A percentile compares a stretch with the other conserved stretches of the same genome.
phyloP scores from a whole-genome alignment of 805 yeast species.

The Tetrapisispora iriomotensis region DNA sequence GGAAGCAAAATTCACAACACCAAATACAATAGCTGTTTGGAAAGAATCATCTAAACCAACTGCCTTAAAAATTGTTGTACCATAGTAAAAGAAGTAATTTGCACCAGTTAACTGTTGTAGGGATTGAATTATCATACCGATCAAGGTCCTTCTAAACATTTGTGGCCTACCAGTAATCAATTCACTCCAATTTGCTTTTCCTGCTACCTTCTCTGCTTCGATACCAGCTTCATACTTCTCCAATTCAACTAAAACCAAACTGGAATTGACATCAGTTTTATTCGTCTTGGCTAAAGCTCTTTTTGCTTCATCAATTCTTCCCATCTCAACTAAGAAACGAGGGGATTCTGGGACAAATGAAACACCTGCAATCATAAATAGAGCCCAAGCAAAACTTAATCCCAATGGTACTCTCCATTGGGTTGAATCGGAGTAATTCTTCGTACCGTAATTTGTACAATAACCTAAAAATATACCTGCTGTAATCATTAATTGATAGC shows the following conservation, averaged over 20 bases:
- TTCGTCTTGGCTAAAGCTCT: slow-evolving; percentile 48
- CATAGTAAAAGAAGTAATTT: slow-evolving; percentile 62
- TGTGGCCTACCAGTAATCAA: slow-evolving; percentile 58
- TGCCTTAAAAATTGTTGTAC: slow-evolving; percentile 53
- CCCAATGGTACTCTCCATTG: slow-evolving; percentile 76
- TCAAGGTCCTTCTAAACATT: slow-evolving; percentile 37
- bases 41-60: slow-evolving; percentile 53
- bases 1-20: slow-evolving; percentile 52
- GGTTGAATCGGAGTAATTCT: slow-evolving; percentile 32
- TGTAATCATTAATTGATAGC: slow-evolving; percentile 66
- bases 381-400: slow-evolving; percentile 42
- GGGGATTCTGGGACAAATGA: slow-evolving; percentile 68
- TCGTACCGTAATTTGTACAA: slow-evolving; percentile 60
- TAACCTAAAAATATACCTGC: slow-evolving; percentile 71
- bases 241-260: slow-evolving; percentile 47
- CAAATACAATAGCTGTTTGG: slow-evolving; percentile 50
- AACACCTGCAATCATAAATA: slow-evolving; percentile 33
- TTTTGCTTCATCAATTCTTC: slow-evolving; percentile 53
- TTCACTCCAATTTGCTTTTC: slow-evolving; percentile 58
- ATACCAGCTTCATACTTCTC: slow-evolving; percentile 51
- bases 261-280: slow-evolving; percentile 43
- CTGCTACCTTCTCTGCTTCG: slow-evolving; percentile 51
- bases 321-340: slow-evolving; percentile 51
- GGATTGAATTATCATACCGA: slow-evolving; percentile 52
- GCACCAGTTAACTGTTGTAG: slow-evolving; percentile 65